phyloP scores from a whole-genome alignment of 148 eudicot genomes.

The Camellia sinensis region DNA sequence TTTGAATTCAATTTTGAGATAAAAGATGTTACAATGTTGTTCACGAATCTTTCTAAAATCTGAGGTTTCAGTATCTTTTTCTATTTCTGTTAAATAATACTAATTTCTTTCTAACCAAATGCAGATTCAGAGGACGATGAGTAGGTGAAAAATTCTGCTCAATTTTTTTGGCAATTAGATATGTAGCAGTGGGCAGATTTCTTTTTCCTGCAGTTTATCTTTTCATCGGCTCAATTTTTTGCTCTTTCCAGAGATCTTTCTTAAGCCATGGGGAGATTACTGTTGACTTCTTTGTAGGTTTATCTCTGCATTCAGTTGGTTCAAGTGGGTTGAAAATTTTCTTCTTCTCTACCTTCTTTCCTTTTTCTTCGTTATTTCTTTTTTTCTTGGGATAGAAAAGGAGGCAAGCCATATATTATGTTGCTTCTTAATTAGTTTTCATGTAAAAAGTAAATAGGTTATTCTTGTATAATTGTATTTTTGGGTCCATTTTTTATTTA shows the following conservation, averaged over 20 bases:
- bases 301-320: background rate
- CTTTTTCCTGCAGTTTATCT: background rate
- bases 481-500: too few relatives aligned
- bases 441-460: constrained; percentile 21
- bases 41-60: background rate
- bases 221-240: constrained; percentile 6
- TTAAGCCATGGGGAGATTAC: background rate
- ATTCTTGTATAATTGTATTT: constrained; percentile 7
- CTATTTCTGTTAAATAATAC: background rate
- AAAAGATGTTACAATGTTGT: too few relatives aligned
- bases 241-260: background rate
- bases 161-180: background rate
- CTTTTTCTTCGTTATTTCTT: background rate
- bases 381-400: background rate
- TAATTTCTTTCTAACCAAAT: background rate
- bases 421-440: constrained; percentile 8
- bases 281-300: constrained; percentile 6
- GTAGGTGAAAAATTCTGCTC: constrained; percentile 22
- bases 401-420: constrained; percentile 17
- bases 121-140: constrained; percentile 57
- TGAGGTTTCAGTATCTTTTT: background rate
- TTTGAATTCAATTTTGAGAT: too few relatives aligned
- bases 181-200: background rate
- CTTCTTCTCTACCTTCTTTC: background rate
- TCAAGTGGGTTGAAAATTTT: constrained; percentile 6